Evolutionary conservation across 352 stramenopile genomes (phyloP).

Genomic region (Globisporangium recalcitrans): DNA sequence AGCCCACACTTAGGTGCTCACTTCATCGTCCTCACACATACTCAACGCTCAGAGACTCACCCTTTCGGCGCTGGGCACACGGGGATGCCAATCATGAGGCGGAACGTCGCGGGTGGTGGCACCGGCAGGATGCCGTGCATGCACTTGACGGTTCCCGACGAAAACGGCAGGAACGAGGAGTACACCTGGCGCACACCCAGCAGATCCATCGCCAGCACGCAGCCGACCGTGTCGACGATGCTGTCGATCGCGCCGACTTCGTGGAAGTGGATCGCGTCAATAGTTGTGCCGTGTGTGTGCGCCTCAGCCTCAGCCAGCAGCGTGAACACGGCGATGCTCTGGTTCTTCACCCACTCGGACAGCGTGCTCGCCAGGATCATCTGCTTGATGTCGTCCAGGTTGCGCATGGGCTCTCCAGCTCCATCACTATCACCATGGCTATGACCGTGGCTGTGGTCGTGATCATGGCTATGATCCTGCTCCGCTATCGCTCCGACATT

Average conservation of each 20-base stretch:
- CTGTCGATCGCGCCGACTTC: slow-evolving; percentile 97
- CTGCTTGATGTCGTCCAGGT: slow-evolving; percentile 84
- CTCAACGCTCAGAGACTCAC: slow-evolving; percentile 20
- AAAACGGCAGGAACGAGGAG: slow-evolving; percentile 80
- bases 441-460: slow-evolving; percentile 29
- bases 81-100: slow-evolving; percentile 91
- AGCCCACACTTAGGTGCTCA: neutral
- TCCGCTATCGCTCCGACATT: neutral
- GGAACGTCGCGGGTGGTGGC: slow-evolving; percentile 92
- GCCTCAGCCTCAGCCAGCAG: slow-evolving; percentile 92
- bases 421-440: slow-evolving; percentile 32
- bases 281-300: slow-evolving; percentile 88
- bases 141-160: slow-evolving; percentile 92
- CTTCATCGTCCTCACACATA: neutral
- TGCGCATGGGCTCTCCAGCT: slow-evolving; percentile 76
- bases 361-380: slow-evolving; percentile 84
- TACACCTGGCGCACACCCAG: slow-evolving; percentile 88
- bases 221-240: slow-evolving; percentile 96
- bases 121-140: slow-evolving; percentile 95
- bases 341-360: slow-evolving; percentile 83
- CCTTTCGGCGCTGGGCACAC: slow-evolving; percentile 88
- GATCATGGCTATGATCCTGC: slow-evolving; percentile 10
- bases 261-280: slow-evolving; percentile 96
- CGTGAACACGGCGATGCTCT: slow-evolving; percentile 90
- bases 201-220: slow-evolving; percentile 90